phyloP scores from a whole-genome alignment of 148 eudicot genomes.

The Fagopyrum tataricum region DNA sequence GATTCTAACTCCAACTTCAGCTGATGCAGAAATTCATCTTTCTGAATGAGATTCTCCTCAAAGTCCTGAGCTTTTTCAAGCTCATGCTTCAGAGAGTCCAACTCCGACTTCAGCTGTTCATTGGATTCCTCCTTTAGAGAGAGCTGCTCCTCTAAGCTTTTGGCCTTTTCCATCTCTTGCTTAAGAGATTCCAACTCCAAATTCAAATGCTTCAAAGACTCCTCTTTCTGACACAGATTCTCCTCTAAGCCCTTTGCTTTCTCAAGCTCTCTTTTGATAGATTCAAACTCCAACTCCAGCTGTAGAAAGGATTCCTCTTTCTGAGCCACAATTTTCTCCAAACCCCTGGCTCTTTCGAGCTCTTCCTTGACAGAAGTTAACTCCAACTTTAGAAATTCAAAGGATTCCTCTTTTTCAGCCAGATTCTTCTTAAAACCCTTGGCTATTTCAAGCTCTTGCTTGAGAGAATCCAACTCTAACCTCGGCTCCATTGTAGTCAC shows the following conservation, averaged over 20 bases:
- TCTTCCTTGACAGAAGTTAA: constrained; percentile 46
- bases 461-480: constrained; percentile 46
- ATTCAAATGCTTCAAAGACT: constrained; percentile 8
- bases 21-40: constrained; percentile 46
- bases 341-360: constrained; percentile 45
- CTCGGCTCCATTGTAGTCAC: constrained; percentile 43
- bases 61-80: constrained; percentile 36
- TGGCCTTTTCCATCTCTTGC: constrained; percentile 48
- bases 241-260: constrained; percentile 40
- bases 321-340: constrained; percentile 23
- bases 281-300: constrained; percentile 17
- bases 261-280: constrained; percentile 44
- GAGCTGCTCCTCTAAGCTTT: constrained; percentile 43
- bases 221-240: constrained; percentile 21
- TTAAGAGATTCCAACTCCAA: constrained; percentile 50
- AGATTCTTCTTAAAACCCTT: constrained; percentile 42
- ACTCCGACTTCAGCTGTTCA: constrained; percentile 31
- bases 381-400: constrained; percentile 53
- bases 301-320: constrained; percentile 19
- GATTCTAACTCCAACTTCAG: constrained; percentile 45
- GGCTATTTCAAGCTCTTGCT: constrained; percentile 45
- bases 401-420: constrained; percentile 38
- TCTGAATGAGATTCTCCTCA: constrained; percentile 44
- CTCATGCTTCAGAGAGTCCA: constrained; percentile 29
- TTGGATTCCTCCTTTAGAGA: constrained; percentile 33